Base-by-base conservation (phyloP, 2,329 filamentous ascomycete species). In the Teratosphaeria nubilosa region DNA sequence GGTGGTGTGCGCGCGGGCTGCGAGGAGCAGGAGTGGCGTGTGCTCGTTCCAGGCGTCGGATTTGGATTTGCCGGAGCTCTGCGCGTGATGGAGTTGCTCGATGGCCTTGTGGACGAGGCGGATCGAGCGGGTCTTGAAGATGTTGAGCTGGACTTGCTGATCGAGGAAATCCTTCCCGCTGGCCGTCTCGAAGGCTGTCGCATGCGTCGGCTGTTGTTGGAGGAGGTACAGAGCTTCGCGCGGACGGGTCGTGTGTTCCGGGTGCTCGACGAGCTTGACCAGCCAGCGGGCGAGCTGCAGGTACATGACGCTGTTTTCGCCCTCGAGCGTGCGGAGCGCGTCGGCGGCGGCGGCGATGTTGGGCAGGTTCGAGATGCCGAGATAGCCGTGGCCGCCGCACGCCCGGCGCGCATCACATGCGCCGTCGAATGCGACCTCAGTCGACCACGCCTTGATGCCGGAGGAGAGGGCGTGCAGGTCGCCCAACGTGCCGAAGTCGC, bases 321-420 rank as follows among this genome's bases (percentile, higher is more conserved):
- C 58, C 52, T 60, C 58, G 27, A 58, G 58, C 4, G 58, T 60
- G 20, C 41, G 41, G n/a, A 60, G n/a, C 0, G 58, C 58, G 41
- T 60, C 58, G 13, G 56, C 51, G 20, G 58, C 52, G 50, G 55
- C 58, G n/a, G 56, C 58, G 52, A 60, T 60, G 20, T 56, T 58
- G 20, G 56, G 41, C 7, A 60, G 55, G 30, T 56, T 56, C 20
- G 31, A 37, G 16, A 60, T 32, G 5, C 56, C 58, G 27, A 58
- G 58, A 27, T 60, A 60, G 6, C 58, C 58, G 27, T 60, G 58
- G 3, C 58, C 58, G 37, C 58, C 58, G 45, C 58, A 60, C 1
- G 53, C 53, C 6, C 57, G 57, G 14, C 58, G 51, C 22, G 51
- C 51, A 13, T 51, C 56, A 45, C 54, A 51, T 2, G 56, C 34